Evolutionary conservation across 2,329 filamentous ascomycete genomes (phyloP), one percentile per base, ranked within the genome.

Genomic region (Cladosporium sphaerospermum): DNA sequence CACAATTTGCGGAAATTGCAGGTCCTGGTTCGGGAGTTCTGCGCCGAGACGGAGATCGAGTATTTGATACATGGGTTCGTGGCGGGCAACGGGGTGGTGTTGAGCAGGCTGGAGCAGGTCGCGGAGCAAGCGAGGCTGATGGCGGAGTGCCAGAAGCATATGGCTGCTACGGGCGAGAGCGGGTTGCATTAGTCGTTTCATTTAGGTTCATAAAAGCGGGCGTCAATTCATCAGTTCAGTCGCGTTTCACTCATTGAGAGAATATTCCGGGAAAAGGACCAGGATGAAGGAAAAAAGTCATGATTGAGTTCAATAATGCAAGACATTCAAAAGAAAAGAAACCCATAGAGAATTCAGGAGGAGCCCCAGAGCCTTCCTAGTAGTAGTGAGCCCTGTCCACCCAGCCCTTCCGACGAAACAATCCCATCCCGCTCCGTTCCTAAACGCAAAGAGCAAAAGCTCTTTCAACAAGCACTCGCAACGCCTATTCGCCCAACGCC

Each of bases 41-140:
- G 89, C 63, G 75, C 82, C 44, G 89, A 95, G 23, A 88, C 89
- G 0, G 83, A 82, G 13, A 88, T 96, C 53, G 88, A 88, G 1
- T 96, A 96, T 65, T 86, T 89, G 5, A 77, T 93, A 49, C 91
- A 91, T 64, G 89, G 88, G 1, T 96, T 96, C 65, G 81, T 88
- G 14, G 82, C 89, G 60, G 87, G 89, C 5, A 96, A 93, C 68
- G 85, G 85, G 69, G 78, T 88, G 61, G 89, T 96, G 10, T 81
- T 96, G 62, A 78, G 86, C 13, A 78, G 82, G 42, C 75, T 96
- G 45, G 85, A 82, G 3, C 88, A 96, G 63, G 84, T 96, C 2
- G 85, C 85, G 23, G 84, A 59, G 40, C 59, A 61, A 45, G 59
- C 59, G 4, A 55, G 52, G 34, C 56, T 62, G 5, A 42, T 62